Percentiles rank a stretch among this genome's conserved stretches.
phyloP scores from a whole-genome alignment of 148 eudicot genomes.

The Mesembryanthemum crystallinum region DNA sequence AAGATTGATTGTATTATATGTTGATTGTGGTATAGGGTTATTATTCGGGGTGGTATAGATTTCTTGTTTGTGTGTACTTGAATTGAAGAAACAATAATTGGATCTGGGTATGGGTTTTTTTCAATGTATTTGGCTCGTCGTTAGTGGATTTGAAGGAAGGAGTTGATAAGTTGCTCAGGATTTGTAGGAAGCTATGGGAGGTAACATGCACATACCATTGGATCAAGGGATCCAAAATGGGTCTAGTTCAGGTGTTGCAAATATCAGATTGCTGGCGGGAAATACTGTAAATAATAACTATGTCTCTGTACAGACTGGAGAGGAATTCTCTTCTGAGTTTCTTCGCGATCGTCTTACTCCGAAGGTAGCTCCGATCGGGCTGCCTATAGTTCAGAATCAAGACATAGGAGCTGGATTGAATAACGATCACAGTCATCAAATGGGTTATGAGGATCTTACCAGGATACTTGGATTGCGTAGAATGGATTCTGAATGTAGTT shows the following conservation, averaged over 20 bases:
- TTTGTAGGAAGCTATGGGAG: constrained; percentile 44
- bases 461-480: constrained; percentile 63
- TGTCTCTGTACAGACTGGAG: constrained; percentile 65
- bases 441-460: constrained; percentile 59
- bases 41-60: background rate
- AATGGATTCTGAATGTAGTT: constrained; percentile 66
- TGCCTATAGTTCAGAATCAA: constrained; percentile 34
- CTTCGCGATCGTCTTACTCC: constrained; percentile 56
- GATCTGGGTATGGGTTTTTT: constrained; percentile 10
- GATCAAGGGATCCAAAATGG: constrained; percentile 41
- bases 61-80: background rate
- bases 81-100: background rate
- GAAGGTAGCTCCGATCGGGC: constrained; percentile 30
- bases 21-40: constrained; percentile 7
- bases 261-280: constrained; percentile 32
- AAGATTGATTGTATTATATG: background rate
- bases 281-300: constrained; percentile 42
- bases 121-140: background rate
- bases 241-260: constrained; percentile 24
- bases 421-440: constrained; percentile 38
- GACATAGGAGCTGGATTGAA: constrained; percentile 38
- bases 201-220: constrained; percentile 34
- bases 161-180: constrained; percentile 17
- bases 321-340: constrained; percentile 67
- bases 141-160: constrained; percentile 3